These are phyloP conservation scores for Sabuloglossum arenarium DNA, from an alignment of 495 filamentous ascomycete genomes.

Conservation along the genomic window DNA sequence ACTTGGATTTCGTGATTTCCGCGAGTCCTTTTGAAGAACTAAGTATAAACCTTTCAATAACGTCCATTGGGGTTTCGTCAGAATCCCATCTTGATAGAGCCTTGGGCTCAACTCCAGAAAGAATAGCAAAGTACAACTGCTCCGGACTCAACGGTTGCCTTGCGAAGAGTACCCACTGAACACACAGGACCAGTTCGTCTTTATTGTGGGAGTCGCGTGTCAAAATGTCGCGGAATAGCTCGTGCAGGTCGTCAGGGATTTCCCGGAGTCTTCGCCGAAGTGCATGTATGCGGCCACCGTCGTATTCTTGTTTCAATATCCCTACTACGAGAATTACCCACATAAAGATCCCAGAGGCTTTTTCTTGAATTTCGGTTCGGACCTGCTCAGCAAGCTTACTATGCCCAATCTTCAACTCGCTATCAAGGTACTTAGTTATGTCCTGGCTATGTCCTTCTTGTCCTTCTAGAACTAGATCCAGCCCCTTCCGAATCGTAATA, in stretches of 20 bases:
- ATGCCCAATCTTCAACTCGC: conserved; percentile 7
- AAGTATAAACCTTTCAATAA: conserved; percentile 14
- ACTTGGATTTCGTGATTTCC: conserved; percentile 13
- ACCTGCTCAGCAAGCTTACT: too few relatives aligned
- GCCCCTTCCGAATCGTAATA: conserved; percentile 12
- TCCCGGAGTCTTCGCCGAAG: conserved; percentile 12
- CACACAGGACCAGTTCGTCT: conserved; percentile 16
- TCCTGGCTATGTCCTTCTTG: conserved; percentile 11
- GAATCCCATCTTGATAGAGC: conserved; percentile 2
- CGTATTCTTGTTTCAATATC: too few relatives aligned
- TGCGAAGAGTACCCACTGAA: conserved; percentile 23
- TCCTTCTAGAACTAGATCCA: conserved; percentile 8
- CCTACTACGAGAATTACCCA: conserved; percentile 18
- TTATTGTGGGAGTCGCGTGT: conserved; percentile 13
- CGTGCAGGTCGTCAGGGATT: conserved; percentile 17
- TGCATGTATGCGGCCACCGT: conserved; percentile 8
- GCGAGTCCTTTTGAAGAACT: conserved; percentile 19
- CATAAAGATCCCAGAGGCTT: conserved; percentile 12
- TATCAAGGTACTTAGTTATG: conserved; percentile 9
- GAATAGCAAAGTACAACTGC: conserved; percentile 20
- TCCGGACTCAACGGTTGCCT: conserved; percentile 13
- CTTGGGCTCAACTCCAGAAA: conserved; percentile 12
- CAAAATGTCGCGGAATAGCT: conserved; percentile 19
- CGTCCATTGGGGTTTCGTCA: conserved; percentile 3
- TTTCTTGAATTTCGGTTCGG: too few relatives aligned